Evolutionary conservation across 1,284 basidiomycete genomes (phyloP).

Genomic region (Entoloma clypeatum): DNA sequence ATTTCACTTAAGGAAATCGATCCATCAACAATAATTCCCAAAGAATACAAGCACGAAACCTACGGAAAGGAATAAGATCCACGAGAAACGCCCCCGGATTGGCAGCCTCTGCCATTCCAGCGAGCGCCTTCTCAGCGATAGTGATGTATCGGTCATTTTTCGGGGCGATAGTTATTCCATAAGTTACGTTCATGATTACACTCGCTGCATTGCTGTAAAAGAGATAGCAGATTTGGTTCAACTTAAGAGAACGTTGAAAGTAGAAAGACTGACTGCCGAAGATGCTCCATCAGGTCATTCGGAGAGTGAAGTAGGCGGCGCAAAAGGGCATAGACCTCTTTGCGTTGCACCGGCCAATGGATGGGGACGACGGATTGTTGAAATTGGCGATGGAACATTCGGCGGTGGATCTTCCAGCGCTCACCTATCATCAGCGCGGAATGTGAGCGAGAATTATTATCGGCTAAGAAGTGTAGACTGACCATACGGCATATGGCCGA

Average conservation of each 20-base stretch:
- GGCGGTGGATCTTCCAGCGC: constrained; percentile 46
- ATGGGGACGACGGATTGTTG: constrained; percentile 32
- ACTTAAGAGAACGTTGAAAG: not conserved
- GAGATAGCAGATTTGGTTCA: not conserved
- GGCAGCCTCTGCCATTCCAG: constrained; percentile 26
- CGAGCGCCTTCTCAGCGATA: constrained; percentile 28
- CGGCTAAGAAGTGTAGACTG: constrained; percentile 3
- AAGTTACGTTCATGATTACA: constrained; percentile 34
- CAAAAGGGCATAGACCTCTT: constrained; percentile 32
- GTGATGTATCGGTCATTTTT: constrained; percentile 33
- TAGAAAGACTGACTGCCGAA: constrained; percentile 37
- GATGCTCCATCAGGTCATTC: constrained; percentile 33
- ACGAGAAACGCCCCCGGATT: constrained; percentile 33
- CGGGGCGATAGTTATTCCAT: constrained; percentile 32
- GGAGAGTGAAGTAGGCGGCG: constrained; percentile 31
- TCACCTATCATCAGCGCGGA: constrained; percentile 30
- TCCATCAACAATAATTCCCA: not conserved
- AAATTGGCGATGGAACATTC: constrained; percentile 45
- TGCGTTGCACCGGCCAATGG: constrained; percentile 38
- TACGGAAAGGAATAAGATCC: constrained; percentile 29
- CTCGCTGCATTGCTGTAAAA: constrained; percentile 19
- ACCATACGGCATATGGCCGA: constrained; percentile 51
- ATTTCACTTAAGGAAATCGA: constrained; percentile 24
- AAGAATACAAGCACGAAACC: not conserved
- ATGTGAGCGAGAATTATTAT: not conserved